Evolutionary conservation across 179 eudicot genomes (phyloP).

Genomic region (Beta corolliflora): DNA sequence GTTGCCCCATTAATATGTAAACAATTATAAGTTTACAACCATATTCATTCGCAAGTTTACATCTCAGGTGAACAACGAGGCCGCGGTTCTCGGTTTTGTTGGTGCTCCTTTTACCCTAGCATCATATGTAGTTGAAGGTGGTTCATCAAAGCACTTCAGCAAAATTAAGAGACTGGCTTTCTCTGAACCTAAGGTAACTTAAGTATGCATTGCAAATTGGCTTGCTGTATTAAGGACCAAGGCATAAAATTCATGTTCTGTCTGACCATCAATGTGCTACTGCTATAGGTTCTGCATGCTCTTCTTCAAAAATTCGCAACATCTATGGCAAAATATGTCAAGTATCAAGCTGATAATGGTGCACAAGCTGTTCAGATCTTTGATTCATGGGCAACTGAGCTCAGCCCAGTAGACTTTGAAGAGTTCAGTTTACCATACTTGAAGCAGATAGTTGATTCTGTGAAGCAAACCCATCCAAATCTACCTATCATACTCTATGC

Average conservation of each 20-base stretch:
- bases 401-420: conserved; percentile 95
- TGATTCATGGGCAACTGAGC: conserved; percentile 98
- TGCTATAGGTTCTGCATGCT: conserved; percentile 70
- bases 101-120: conserved; percentile 99
- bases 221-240: background rate
- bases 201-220: conserved; percentile 12
- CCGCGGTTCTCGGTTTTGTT: conserved; percentile 95
- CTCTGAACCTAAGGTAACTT: conserved; percentile 84
- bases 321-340: conserved; percentile 87
- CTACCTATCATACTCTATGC: conserved; percentile 91
- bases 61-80: conserved; percentile 79
- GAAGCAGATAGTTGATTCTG: conserved; percentile 84
- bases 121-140: conserved; percentile 95
- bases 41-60: conserved; percentile 6
- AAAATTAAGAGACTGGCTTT: conserved; percentile 90
- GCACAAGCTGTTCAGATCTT: conserved; percentile 98
- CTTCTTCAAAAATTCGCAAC: conserved; percentile 76
- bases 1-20: conserved; percentile 1
- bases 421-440: conserved; percentile 92
- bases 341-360: conserved; percentile 94
- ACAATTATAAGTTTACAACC: background rate
- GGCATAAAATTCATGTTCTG: background rate
- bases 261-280: conserved; percentile 6
- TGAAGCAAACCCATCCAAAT: conserved; percentile 81
- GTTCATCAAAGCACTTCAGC: conserved; percentile 93